These are phyloP conservation scores for Aspergillus intermedius DNA, from an alignment of 2,329 filamentous ascomycete genomes.

Conservation along the genomic window DNA sequence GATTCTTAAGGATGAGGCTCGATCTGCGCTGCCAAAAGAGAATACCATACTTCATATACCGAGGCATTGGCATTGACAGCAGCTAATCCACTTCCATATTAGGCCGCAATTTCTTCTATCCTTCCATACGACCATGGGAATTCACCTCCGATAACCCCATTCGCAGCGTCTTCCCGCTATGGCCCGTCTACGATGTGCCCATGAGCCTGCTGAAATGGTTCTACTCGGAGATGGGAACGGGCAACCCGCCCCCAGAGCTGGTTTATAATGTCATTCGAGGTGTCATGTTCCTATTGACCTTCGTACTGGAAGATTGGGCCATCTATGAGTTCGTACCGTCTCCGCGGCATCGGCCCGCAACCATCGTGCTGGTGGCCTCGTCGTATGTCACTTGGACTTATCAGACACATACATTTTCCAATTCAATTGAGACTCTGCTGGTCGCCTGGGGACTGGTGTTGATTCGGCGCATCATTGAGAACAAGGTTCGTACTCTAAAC, in stretches of 20 bases:
- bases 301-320: conserved; percentile 96
- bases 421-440: conserved; percentile 87
- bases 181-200: conserved; percentile 88
- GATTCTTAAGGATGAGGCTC: neutral
- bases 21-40: neutral
- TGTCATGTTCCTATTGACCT: conserved; percentile 90
- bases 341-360: conserved; percentile 62
- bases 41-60: no score
- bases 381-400: conserved; percentile 99
- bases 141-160: conserved; percentile 84
- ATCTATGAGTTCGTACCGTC: conserved; percentile 82
- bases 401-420: conserved; percentile 97
- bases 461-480: conserved; percentile 75
- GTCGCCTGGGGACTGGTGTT: conserved; percentile 91
- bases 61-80: neutral
- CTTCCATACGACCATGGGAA: conserved; percentile 87
- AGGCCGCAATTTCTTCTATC: conserved; percentile 92
- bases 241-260: conserved; percentile 67
- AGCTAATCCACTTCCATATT: conserved; percentile 5
- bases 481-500: conserved; percentile 53
- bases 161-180: conserved; percentile 92
- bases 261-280: conserved; percentile 85
- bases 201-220: conserved; percentile 91
- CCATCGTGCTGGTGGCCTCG: conserved; percentile 79
- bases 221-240: conserved; percentile 74